Conservation (phyloP, 1,284 basidiomycete genomes). For the Heterobasidion irregulare region DNA sequence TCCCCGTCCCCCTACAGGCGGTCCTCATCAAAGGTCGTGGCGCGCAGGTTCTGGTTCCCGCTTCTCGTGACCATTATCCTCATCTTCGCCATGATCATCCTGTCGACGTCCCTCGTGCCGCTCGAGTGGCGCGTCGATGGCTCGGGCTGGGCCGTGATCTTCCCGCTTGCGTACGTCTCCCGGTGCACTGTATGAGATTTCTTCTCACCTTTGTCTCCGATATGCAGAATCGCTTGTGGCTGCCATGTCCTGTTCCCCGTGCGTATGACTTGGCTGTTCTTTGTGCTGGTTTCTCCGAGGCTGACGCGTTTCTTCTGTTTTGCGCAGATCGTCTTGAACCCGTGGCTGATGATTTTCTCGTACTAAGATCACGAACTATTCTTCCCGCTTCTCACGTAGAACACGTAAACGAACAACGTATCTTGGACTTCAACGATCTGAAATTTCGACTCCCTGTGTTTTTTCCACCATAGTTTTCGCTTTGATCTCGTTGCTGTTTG, state of each 20-base stretch:
- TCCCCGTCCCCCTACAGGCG: not conserved
- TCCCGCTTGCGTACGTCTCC: constrained; percentile 28
- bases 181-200: not conserved
- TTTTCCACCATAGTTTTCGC: no score
- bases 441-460: not conserved
- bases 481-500: no score
- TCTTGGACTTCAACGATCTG: not conserved
- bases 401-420: no score
- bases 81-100: constrained; percentile 32
- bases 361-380: constrained; percentile 23
- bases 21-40: not conserved
- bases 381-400: not conserved
- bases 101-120: constrained; percentile 31
- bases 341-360: constrained; percentile 41
- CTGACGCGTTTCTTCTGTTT: not conserved
- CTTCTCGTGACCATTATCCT: constrained; percentile 30
- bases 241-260: constrained; percentile 36
- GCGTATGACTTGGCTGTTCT: constrained; percentile 6
- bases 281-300: not conserved
- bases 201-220: not conserved
- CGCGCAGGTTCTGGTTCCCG: constrained; percentile 33
- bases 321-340: constrained; percentile 36
- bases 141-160: constrained; percentile 32
- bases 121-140: constrained; percentile 35
- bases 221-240: constrained; percentile 20